Evolutionary conservation across 225 moss, liverwort and hornwort species (phyloP).

Genomic region (Ulota crispa): DNA sequence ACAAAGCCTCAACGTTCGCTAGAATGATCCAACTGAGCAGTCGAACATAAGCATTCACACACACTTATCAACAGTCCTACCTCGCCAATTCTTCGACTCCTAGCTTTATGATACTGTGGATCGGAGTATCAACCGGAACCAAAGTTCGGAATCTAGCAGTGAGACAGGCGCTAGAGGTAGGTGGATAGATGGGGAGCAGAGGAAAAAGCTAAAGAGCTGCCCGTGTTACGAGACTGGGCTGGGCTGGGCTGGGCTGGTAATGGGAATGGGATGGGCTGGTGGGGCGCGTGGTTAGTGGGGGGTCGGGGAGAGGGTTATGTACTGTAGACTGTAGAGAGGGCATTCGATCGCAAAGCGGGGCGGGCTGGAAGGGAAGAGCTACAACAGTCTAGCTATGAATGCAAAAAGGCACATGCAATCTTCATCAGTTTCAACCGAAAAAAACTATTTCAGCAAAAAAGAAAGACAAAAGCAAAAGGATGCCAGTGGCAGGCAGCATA

Average conservation of each 20-base stretch:
- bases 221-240: neutral
- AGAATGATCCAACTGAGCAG: neutral
- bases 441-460: neutral
- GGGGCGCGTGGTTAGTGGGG: neutral
- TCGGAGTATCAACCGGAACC: neutral
- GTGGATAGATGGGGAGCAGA: neutral
- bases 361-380: neutral
- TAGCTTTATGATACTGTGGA: constrained; percentile 4
- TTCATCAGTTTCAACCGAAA: neutral
- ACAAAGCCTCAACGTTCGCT: neutral
- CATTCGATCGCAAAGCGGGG: neutral
- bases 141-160: constrained; percentile 10
- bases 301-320: constrained; percentile 3
- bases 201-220: neutral
- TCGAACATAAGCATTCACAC: neutral
- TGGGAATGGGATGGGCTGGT: neutral
- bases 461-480: neutral
- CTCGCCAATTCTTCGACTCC: neutral
- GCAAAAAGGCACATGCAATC: constrained; percentile 14
- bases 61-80: neutral
- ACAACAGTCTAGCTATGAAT: neutral
- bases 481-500: constrained; percentile 22
- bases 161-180: neutral
- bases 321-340: neutral
- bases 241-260: neutral